Evolutionary conservation across 148 eudicot genomes (phyloP).

Genomic region (Cornus kousa): DNA sequence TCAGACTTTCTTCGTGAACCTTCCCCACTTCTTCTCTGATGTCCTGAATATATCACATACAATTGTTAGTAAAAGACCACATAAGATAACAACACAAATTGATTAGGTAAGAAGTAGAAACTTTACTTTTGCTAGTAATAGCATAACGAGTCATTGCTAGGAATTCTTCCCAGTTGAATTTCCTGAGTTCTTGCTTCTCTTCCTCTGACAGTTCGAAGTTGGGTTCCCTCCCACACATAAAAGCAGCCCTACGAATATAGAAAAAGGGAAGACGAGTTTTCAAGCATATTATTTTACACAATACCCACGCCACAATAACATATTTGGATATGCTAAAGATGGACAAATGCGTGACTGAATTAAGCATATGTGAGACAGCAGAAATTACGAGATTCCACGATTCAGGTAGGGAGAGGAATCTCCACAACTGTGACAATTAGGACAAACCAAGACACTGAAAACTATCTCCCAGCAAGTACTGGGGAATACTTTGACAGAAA

Average conservation of each 20-base stretch:
- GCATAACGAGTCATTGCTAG: slow-evolving; percentile 68
- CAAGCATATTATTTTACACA: not conserved
- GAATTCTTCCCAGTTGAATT: slow-evolving; percentile 78
- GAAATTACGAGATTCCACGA: not conserved
- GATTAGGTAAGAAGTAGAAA: not conserved
- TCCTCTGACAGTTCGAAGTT: slow-evolving; percentile 73
- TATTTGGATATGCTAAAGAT: too few species aligned
- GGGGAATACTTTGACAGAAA: not conserved
- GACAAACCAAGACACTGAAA: not conserved
- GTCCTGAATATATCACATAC: slow-evolving; percentile 35
- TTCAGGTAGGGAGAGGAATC: not conserved
- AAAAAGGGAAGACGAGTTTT: not conserved
- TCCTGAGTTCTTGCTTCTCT: slow-evolving; percentile 69
- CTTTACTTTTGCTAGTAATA: slow-evolving; percentile 67
- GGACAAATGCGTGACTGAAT: not conserved
- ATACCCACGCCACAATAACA: too few species aligned
- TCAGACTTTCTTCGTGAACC: slow-evolving; percentile 22
- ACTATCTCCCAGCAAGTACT: not conserved
- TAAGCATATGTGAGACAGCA: not conserved
- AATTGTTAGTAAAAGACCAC: not conserved
- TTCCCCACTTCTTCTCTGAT: slow-evolving; percentile 30
- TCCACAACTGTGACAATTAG: not conserved
- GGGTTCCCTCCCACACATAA: slow-evolving; percentile 88
- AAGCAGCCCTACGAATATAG: slow-evolving; percentile 72
- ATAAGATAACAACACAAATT: not conserved